A percentile compares a stretch with the other conserved stretches of the same genome.
Evolutionary conservation across 768 basidiomycete genomes (phyloP).

Genomic region (Cystofilobasidium ferigula): DNA sequence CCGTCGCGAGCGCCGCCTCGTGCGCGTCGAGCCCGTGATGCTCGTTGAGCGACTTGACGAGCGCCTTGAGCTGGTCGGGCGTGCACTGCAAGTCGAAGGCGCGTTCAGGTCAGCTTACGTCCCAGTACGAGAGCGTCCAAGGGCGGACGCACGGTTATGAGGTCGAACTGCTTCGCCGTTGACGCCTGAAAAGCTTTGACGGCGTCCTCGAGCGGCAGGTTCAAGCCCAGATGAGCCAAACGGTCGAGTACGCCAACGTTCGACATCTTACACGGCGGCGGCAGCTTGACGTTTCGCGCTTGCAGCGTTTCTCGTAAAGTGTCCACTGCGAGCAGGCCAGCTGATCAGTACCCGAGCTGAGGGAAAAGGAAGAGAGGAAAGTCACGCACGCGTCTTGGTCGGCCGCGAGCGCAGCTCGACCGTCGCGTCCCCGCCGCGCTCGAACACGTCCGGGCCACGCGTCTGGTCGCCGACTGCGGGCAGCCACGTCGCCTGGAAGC

Average conservation of each 20-base stretch:
- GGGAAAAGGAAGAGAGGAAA: too few species aligned
- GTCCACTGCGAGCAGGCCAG: too few species aligned
- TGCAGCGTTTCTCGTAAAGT: too few species aligned
- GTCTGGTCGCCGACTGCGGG: slow-evolving; percentile 29
- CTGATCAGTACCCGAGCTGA: not conserved
- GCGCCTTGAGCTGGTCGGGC: not conserved
- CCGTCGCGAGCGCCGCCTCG: slow-evolving; percentile 1
- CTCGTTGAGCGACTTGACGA: slow-evolving; percentile 8
- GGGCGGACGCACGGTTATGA: not conserved
- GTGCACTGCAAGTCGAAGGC: not conserved
- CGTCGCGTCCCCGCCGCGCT: slow-evolving; percentile 6
- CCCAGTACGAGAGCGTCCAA: not conserved
- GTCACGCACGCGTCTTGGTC: not conserved
- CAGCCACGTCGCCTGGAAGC: slow-evolving; percentile 60
- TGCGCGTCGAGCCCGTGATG: slow-evolving; percentile 21
- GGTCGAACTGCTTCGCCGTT: too few species aligned
- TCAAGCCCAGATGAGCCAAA: not conserved
- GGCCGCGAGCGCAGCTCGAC: not conserved
- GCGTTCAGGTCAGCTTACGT: not conserved
- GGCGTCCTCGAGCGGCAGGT: not conserved
- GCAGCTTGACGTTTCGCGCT: not conserved
- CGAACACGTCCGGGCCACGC: not conserved
- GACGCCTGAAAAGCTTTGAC: not conserved
- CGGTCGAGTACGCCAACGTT: not conserved
- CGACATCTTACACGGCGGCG: not conserved